Evolutionary conservation across 257 asterid genomes (phyloP).

Genomic region (Agastache rugosa): DNA sequence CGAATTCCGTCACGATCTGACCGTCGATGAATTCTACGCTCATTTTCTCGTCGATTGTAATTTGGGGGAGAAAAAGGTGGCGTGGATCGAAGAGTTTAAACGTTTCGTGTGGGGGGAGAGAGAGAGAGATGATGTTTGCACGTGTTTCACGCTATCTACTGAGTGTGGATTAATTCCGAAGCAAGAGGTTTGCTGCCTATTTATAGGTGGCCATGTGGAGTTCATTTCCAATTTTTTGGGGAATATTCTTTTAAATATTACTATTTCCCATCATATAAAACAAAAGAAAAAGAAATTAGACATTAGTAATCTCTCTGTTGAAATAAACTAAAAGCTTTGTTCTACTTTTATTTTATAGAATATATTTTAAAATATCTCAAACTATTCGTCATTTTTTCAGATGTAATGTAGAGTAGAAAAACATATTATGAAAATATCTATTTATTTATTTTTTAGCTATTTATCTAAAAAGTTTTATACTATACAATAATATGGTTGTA

Average conservation of each 20-base stretch:
- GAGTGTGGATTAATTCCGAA: not conserved
- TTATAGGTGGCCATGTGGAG: not conserved
- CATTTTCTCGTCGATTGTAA: constrained; percentile 37
- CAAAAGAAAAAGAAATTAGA: not conserved
- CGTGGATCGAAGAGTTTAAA: constrained; percentile 18
- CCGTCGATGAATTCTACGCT: constrained; percentile 62
- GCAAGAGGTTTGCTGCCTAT: not conserved
- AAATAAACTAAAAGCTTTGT: too few species aligned
- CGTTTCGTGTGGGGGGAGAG: not conserved
- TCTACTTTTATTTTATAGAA: too few species aligned
- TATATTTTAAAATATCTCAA: too few species aligned
- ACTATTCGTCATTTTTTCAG: too few species aligned
- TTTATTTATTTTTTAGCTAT: too few species aligned
- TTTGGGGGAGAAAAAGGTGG: not conserved
- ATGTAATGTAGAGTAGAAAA: too few species aligned
- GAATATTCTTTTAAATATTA: not conserved
- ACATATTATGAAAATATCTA: too few species aligned
- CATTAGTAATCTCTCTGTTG: too few species aligned
- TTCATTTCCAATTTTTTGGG: not conserved
- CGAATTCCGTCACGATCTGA: constrained; percentile 50
- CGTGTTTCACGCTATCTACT: constrained; percentile 14
- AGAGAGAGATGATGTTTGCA: not conserved
- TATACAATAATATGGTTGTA: too few species aligned
- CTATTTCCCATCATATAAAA: not conserved
- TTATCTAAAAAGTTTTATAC: too few species aligned